These are phyloP conservation scores for Talinum fruticosum DNA, from an alignment of 148 eudicot genomes.

Conservation along the genomic window DNA sequence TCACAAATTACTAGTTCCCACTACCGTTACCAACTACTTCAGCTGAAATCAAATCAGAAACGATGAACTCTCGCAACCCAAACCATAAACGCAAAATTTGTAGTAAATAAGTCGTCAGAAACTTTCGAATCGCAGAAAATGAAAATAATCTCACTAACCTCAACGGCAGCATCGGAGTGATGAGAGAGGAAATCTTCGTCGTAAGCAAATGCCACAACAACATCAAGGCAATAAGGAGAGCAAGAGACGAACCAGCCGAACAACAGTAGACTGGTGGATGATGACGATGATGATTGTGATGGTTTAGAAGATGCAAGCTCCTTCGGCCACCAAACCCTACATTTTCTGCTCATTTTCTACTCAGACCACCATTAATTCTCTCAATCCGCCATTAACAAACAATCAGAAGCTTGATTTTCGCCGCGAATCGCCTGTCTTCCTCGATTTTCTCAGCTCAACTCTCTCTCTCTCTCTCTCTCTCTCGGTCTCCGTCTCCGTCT, in stretches of 20 bases:
- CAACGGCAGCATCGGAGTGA: constrained; percentile 25
- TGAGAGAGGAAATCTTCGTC: constrained; percentile 37
- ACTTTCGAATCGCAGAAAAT: not conserved
- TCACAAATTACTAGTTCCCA: not conserved
- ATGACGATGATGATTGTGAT: constrained; percentile 19
- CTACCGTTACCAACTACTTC: not conserved
- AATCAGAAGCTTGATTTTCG: not conserved
- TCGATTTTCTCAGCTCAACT: not conserved
- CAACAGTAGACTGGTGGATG: constrained; percentile 27
- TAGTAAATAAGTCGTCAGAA: not conserved
- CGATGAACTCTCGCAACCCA: not conserved
- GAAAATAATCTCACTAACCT: constrained; percentile 28
- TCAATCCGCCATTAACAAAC: not conserved
- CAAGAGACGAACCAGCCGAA: constrained; percentile 82
- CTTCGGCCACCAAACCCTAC: constrained; percentile 92
- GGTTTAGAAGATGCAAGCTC: constrained; percentile 35
- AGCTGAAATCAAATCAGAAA: not conserved
- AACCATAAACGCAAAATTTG: not conserved
- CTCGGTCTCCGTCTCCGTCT: not conserved
- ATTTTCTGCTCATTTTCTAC: constrained; percentile 43
- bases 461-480: constrained; percentile 5
- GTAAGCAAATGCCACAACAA: constrained; percentile 74
- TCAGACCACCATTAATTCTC: constrained; percentile 5
- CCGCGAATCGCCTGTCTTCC: not conserved
- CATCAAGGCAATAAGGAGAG: constrained; percentile 54